Percentiles rank a stretch among this genome's conserved stretches.
Evolutionary conservation across 305 asterid species (phyloP).

Genomic region (Rubia tinctorum): DNA sequence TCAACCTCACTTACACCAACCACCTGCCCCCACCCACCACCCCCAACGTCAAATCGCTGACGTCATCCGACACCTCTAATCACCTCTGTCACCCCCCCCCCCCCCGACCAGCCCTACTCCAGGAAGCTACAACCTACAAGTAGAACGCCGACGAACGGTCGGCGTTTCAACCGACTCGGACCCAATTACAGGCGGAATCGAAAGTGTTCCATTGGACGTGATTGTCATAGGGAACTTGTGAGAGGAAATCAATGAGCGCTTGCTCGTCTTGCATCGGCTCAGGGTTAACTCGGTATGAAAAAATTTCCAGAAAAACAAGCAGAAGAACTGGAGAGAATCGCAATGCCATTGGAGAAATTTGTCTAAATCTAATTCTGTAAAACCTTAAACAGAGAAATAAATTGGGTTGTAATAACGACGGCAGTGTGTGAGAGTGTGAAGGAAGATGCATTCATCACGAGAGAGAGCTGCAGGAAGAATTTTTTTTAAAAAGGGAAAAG

Average conservation of each 20-base stretch:
- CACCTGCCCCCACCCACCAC: too few relatives aligned
- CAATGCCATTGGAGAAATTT: constrained; percentile 8
- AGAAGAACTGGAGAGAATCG: not conserved
- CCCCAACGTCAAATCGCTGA: too few relatives aligned
- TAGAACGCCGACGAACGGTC: constrained; percentile 49
- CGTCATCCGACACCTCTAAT: too few relatives aligned
- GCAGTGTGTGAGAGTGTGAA: not conserved
- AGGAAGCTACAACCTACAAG: constrained; percentile 78
- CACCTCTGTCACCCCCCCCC: too few relatives aligned
- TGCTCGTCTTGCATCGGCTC: constrained; percentile 82
- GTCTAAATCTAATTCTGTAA: too few relatives aligned
- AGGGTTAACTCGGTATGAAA: constrained; percentile 27
- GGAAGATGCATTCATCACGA: not conserved
- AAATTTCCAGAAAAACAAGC: not conserved
- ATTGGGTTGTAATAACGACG: not conserved
- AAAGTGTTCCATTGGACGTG: constrained; percentile 72
- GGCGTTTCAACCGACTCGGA: constrained; percentile 74
- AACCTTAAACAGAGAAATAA: too few relatives aligned
- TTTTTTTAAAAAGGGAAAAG: too few relatives aligned
- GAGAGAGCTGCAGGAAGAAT: too few relatives aligned
- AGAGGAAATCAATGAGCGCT: constrained; percentile 65
- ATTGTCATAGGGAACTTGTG: constrained; percentile 52
- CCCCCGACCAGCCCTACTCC: constrained; percentile 85
- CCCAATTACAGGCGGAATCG: constrained; percentile 70
- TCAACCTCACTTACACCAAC: too few relatives aligned